Base-by-base conservation (phyloP, 2,329 filamentous ascomycete genomes). In the Nemania sp. region DNA sequence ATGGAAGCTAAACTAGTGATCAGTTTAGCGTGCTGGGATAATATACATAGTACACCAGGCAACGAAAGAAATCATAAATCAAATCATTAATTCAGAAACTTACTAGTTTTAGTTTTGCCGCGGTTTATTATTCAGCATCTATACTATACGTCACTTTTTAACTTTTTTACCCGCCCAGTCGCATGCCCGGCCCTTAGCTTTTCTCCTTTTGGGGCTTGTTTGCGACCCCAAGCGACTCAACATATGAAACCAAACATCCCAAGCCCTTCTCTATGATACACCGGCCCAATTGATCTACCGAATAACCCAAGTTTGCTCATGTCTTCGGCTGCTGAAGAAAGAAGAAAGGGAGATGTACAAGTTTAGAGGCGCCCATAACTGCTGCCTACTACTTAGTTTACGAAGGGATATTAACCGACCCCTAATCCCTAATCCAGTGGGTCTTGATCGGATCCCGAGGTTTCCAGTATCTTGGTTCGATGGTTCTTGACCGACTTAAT, bases 131-230 rank as follows among this genome's bases (percentile, higher is more conserved):
- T n/a, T n/a, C n/a, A n/a, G n/a, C n/a, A n/a, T n/a, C n/a, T n/a
- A n/a, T 8, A 4, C 29, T 4, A 32, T 32, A 32, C 29, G 29
- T 32, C 29, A 32, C 8, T 32, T 32, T 32, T 32, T n/a, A n/a
- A n/a, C n/a, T n/a, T n/a, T n/a, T n/a, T n/a, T 3, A 41, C 38
- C 11, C 3, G 10, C 5, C 38, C 38, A 41, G 10, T 45, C 3
- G 4, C 15, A 45, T 45, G 13, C 15, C 41, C 41, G 15, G n/a
- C 13, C 41, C 41, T n/a, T 24, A 38, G 5, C 51, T 11, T 38
- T 56, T 60, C 61, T 43, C 32, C 24, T 61, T 68, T 64, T 2
- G 18, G 66, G 62, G 49, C 41, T 15, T 41, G 54, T 27, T 67
- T 67, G 65, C 65, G 65, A 67, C 26, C 29, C 8, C 15, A 49